Evolutionary conservation across 495 filamentous ascomycete genomes (phyloP), one percentile per base, ranked within the genome.

Genomic region (Xylaria curta): DNA sequence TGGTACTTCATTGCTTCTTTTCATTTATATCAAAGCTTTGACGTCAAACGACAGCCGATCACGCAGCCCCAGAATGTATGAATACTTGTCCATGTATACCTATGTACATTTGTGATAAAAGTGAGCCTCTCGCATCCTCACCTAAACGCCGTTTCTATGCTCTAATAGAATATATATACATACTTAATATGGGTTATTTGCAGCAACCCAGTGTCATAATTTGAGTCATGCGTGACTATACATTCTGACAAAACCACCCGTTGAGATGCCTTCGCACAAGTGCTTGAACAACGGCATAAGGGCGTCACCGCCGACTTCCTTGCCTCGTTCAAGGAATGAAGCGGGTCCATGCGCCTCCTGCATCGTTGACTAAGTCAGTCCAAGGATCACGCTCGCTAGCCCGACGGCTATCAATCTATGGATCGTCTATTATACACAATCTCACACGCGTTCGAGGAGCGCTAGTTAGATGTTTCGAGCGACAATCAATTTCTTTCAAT

Each of bases 91-190:
- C 31, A 21, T 67, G 19, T 51, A 42, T 67, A 24, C n/a, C n/a
- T 65, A 42, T 54, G 40, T 10, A 47, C 31, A 40, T n/a, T 31
- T 47, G n/a, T 24, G 7, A 12, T n/a, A 68, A n/a, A 24, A 24
- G 36, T 15, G n/a, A 47, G 33, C 40, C 36, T 38, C 1, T 33
- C n/a, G 36, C 44, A 46, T 15, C 51, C 40, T 54, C 10, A 61
- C 67, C 56, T 3, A 61, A 69, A 46, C 67, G 67, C 67, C 67
- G 17, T 21, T 28, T 69, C 56, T 51, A 69, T 69, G 54, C 40
- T 61, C 56, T 42, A 63, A 63, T 61, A 26, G 31, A 49, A 3
- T 36, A 46, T 47, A 61, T 69, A 69, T 58, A 69, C 53, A 68
- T 36, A 68, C 28, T 38, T 7, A 38, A 38, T 38, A 54, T 12